phyloP scores from a whole-genome alignment of 2,329 filamentous ascomycete genomes.

The Monascus ruber region DNA sequence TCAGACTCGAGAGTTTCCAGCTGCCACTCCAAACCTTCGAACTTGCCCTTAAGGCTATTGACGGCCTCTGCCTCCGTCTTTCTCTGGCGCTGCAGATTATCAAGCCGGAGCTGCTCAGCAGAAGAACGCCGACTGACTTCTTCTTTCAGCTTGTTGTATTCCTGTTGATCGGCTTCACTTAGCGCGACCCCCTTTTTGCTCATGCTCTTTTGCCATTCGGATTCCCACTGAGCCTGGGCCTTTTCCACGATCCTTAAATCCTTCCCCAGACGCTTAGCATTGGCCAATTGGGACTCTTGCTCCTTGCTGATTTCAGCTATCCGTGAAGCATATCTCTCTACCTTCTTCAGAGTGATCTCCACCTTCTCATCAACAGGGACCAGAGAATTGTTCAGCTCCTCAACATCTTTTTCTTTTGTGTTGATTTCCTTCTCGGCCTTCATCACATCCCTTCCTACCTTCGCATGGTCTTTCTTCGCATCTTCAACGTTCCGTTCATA shows the following conservation, averaged over 20 bases:
- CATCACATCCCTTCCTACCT: constrained; percentile 61
- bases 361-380: constrained; percentile 92
- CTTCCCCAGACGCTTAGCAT: constrained; percentile 64
- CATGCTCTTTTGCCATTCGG: constrained; percentile 72
- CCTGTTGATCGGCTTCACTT: constrained; percentile 73
- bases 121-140: constrained; percentile 77
- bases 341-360: constrained; percentile 59
- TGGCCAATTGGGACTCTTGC: constrained; percentile 56
- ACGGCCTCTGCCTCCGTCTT: constrained; percentile 88
- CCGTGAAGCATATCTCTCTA: constrained; percentile 56
- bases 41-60: constrained; percentile 77
- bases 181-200: constrained; percentile 80
- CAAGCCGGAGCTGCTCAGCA: constrained; percentile 67
- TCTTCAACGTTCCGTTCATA: constrained; percentile 71
- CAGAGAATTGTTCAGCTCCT: constrained; percentile 73
- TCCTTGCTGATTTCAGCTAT: constrained; percentile 65
- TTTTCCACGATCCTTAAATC: constrained; percentile 78
- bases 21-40: constrained; percentile 65
- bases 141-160: constrained; percentile 74
- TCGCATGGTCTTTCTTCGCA: constrained; percentile 71
- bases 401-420: constrained; percentile 72
- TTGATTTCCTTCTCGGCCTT: constrained; percentile 81
- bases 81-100: constrained; percentile 75
- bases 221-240: constrained; percentile 77
- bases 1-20: constrained; percentile 65